Conservation (phyloP, 2,329 filamentous ascomycete species). For the Berkeleyomyces rouxiae region DNA sequence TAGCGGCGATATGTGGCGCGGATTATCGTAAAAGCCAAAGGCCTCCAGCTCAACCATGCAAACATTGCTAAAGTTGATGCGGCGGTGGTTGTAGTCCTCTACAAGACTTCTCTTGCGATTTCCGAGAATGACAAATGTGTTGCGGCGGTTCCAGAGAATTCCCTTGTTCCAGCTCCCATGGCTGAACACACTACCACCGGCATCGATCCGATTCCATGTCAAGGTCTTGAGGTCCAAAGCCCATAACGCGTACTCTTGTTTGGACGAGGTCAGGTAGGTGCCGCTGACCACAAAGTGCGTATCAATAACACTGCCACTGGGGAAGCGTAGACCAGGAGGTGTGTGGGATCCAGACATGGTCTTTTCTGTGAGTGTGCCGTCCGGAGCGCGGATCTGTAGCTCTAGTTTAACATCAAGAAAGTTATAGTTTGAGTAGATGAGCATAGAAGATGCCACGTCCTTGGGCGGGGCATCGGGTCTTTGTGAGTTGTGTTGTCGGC, state of each 20-base stretch:
- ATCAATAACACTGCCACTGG: conserved; percentile 88
- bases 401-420: conserved; percentile 95
- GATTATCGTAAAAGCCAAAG: conserved; percentile 94
- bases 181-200: conserved; percentile 82
- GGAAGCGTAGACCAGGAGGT: conserved; percentile 83
- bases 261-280: conserved; percentile 92
- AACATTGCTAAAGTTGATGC: conserved; percentile 93
- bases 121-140: conserved; percentile 88
- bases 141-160: conserved; percentile 80
- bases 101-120: conserved; percentile 87
- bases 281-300: conserved; percentile 95
- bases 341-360: conserved; percentile 77
- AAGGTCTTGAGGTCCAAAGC: conserved; percentile 75
- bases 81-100: conserved; percentile 93
- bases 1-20: conserved; percentile 58
- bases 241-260: conserved; percentile 96
- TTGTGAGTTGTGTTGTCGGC: conserved; percentile 33
- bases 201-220: conserved; percentile 91
- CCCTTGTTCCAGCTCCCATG: conserved; percentile 97
- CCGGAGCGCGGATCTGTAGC: conserved; percentile 69
- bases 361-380: conserved; percentile 72
- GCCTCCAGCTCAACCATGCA: conserved; percentile 95
- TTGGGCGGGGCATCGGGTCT: conserved; percentile 21
- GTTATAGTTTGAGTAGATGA: conserved; percentile 99
- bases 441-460: conserved; percentile 55